These are phyloP conservation scores for Cyphellophora attinorum DNA, from an alignment of 2,329 filamentous ascomycete genomes.

Conservation along the genomic window DNA sequence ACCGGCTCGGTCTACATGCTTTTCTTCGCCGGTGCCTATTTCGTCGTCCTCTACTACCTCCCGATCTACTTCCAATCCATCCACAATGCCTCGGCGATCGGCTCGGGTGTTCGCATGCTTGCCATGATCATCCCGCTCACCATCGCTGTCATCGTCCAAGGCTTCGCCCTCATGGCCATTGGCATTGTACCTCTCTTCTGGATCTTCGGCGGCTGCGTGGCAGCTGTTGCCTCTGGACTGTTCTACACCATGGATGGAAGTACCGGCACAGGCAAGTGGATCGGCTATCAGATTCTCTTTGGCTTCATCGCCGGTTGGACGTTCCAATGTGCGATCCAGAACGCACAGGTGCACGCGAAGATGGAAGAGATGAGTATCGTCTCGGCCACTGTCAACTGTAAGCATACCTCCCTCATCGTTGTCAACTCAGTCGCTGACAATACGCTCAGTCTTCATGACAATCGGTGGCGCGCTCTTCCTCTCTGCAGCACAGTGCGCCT, in stretches of 20 bases:
- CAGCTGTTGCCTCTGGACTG: conserved; percentile 14
- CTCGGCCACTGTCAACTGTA: conserved; percentile 1
- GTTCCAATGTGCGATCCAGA: neutral
- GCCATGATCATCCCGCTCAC: conserved; percentile 21
- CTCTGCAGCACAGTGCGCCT: conserved; percentile 3
- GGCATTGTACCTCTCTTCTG: conserved; percentile 9
- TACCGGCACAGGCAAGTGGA: conserved; percentile 19
- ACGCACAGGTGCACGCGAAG: conserved; percentile 1
- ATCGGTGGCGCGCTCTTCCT: conserved; percentile 2
- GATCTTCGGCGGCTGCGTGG: conserved; percentile 2
- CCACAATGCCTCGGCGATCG: conserved; percentile 23
- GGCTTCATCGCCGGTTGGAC: neutral
- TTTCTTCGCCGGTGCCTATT: conserved; percentile 19
- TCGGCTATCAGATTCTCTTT: conserved; percentile 21
- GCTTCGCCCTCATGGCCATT: neutral
- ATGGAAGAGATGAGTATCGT: conserved; percentile 1
- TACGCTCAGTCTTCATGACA: conserved; percentile 1
- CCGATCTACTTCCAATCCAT: conserved; percentile 34
- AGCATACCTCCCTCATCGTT: neutral
- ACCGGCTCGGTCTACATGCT: conserved; percentile 18
- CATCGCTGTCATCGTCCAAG: conserved; percentile 3
- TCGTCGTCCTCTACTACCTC: conserved; percentile 24
- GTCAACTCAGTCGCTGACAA: too few species aligned
- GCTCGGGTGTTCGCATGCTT: conserved; percentile 30
- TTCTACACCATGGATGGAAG: conserved; percentile 12